Evolutionary conservation across 129 eudicot genomes (phyloP).

Genomic region (Calendula officinalis): DNA sequence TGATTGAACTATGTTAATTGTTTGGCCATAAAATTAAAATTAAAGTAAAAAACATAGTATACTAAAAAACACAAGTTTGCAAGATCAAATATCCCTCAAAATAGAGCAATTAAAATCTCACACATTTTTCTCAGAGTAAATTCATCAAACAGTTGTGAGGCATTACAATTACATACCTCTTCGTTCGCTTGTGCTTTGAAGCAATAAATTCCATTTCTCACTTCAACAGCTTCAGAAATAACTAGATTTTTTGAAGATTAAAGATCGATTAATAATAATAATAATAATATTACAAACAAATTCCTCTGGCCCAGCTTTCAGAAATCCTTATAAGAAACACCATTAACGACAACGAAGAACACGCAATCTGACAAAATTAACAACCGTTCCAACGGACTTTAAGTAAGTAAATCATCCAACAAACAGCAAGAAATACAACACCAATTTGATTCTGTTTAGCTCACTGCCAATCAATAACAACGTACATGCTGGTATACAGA

Average conservation of each 20-base stretch:
- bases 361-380: conserved; percentile 44
- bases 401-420: conserved; percentile 39
- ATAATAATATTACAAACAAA: not conserved
- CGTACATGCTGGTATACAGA: conserved; percentile 26
- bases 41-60: not conserved
- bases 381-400: conserved; percentile 36
- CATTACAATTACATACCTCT: conserved; percentile 28
- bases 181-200: conserved; percentile 33
- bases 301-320: conserved; percentile 1
- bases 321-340: conserved; percentile 17
- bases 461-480: conserved; percentile 36
- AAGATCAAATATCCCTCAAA: conserved; percentile 5
- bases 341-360: conserved; percentile 20
- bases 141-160: conserved; percentile 9
- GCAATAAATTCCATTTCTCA: conserved; percentile 30
- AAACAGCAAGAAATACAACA: conserved; percentile 36
- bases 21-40: too few species aligned
- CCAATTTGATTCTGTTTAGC: conserved; percentile 25
- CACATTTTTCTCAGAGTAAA: conserved; percentile 7
- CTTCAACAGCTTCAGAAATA: conserved; percentile 28
- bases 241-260: conserved; percentile 2
- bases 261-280: not conserved
- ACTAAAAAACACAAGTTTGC: not conserved
- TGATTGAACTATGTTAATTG: not conserved
- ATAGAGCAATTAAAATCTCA: not conserved